Evolutionary conservation across 768 basidiomycete species (phyloP).

Genomic region (Lentinula aciculospora): DNA sequence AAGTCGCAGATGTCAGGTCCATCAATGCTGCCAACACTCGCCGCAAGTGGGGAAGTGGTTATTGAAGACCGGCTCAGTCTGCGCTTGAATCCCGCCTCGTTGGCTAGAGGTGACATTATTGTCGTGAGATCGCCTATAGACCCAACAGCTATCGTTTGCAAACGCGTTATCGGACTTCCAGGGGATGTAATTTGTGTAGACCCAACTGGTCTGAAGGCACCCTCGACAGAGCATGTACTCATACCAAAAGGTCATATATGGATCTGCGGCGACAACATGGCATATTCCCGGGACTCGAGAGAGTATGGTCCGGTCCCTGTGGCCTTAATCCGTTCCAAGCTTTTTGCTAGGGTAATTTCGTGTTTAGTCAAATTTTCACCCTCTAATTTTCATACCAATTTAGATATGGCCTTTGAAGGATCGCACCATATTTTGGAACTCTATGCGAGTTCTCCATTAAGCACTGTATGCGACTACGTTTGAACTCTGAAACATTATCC

Average conservation of each 20-base stretch:
- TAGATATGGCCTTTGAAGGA: slow-evolving; percentile 39
- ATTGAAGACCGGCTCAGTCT: slow-evolving; percentile 58
- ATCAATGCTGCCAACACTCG: slow-evolving; percentile 80
- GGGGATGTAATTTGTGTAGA: slow-evolving; percentile 89
- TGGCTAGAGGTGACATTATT: slow-evolving; percentile 75
- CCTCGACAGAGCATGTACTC: slow-evolving; percentile 66
- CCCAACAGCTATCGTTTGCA: slow-evolving; percentile 69
- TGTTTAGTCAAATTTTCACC: background rate
- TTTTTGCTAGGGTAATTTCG: slow-evolving; percentile 56
- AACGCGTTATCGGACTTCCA: slow-evolving; percentile 84
- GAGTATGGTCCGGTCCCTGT: slow-evolving; percentile 90
- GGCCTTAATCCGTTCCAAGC: slow-evolving; percentile 63
- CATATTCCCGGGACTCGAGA: slow-evolving; percentile 81
- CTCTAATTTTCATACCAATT: background rate
- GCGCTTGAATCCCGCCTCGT: slow-evolving; percentile 39
- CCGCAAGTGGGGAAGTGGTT: slow-evolving; percentile 49
- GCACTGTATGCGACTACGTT: background rate
- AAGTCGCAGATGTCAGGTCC: slow-evolving; percentile 55
- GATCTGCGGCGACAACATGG: slow-evolving; percentile 87
- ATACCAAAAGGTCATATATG: slow-evolving; percentile 87
- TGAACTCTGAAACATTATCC: background rate
- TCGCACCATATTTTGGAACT: slow-evolving; percentile 36
- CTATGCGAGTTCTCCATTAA: slow-evolving; percentile 15
- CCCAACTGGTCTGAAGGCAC: slow-evolving; percentile 62
- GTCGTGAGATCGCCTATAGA: slow-evolving; percentile 66